phyloP scores from a whole-genome alignment of 805 yeast genomes.

The Cyberlindnera lachancei region DNA sequence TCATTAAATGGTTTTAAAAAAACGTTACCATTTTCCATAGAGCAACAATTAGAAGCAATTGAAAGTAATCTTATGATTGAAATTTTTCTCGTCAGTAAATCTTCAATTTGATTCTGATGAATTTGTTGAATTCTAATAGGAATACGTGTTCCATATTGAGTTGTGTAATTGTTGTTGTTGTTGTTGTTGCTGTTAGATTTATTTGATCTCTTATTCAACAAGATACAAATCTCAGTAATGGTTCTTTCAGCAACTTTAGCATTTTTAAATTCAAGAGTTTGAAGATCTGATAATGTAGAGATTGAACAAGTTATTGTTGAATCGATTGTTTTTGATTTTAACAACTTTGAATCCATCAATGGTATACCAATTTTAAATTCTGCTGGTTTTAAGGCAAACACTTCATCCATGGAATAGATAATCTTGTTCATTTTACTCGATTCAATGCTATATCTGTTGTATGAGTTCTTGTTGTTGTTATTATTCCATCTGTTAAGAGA shows the following conservation, averaged over 20 bases:
- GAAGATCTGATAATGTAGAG: too few species aligned
- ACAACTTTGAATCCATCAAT: slow-evolving; percentile 1
- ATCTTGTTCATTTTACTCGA: not conserved
- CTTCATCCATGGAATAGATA: slow-evolving; percentile 13
- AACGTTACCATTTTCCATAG: slow-evolving; percentile 28
- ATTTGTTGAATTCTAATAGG: too few species aligned
- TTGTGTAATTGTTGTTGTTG: too few species aligned
- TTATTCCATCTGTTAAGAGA: not conserved
- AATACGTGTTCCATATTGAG: too few species aligned
- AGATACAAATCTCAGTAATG: slow-evolving; percentile 17
- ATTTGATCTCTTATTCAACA: not conserved
- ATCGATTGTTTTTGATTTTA: not conserved
- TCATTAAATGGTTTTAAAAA: slow-evolving; percentile 32
- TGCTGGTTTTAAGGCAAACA: slow-evolving; percentile 12
- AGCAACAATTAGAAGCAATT: slow-evolving; percentile 25
- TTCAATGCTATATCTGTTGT: too few species aligned
- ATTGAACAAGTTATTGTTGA: slow-evolving; percentile 8
- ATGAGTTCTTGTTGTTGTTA: not conserved
- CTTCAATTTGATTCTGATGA: slow-evolving; percentile 8
- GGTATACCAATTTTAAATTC: slow-evolving; percentile 15
- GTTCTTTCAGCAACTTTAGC: slow-evolving; percentile 22
- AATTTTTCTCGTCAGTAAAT: slow-evolving; percentile 23
- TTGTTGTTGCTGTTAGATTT: too few species aligned
- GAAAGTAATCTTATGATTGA: slow-evolving; percentile 26
- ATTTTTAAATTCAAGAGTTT: slow-evolving; percentile 14